These are phyloP conservation scores for Ustilago loliicola DNA, from an alignment of 1,284 basidiomycete species.

Conservation along the genomic window DNA sequence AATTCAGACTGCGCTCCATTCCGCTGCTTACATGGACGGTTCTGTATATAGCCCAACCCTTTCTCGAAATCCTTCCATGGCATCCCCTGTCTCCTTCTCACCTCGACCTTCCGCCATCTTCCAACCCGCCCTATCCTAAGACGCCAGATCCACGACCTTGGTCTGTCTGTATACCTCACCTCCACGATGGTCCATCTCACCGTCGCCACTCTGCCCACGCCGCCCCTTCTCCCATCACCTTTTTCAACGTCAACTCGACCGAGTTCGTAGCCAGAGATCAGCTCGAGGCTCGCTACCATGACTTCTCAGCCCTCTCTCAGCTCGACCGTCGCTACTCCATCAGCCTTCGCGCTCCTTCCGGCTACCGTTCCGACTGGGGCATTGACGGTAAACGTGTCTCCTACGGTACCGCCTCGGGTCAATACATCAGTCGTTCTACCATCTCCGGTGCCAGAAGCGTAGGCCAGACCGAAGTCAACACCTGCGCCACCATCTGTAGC, in stretches of 20 bases:
- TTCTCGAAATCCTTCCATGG: neutral
- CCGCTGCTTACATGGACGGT: neutral
- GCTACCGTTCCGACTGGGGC: slow-evolving; percentile 27
- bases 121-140: neutral
- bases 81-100: neutral
- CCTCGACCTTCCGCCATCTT: neutral
- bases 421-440: slow-evolving; percentile 27
- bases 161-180: neutral
- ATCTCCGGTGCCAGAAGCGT: slow-evolving; percentile 17
- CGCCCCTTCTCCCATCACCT: slow-evolving; percentile 10
- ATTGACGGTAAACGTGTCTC: slow-evolving; percentile 24
- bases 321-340: slow-evolving; percentile 17
- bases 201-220: slow-evolving; percentile 1
- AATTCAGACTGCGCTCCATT: no score
- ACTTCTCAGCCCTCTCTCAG: neutral
- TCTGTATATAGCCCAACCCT: neutral
- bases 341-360: slow-evolving; percentile 14
- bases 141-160: neutral
- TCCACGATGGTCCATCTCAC: slow-evolving; percentile 20
- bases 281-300: slow-evolving; percentile 19
- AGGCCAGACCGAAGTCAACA: slow-evolving; percentile 20
- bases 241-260: slow-evolving; percentile 14
- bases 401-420: slow-evolving; percentile 21
- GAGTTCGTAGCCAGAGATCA: slow-evolving; percentile 11
- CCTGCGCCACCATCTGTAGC: slow-evolving; percentile 18